Percentiles rank a stretch among this genome's conserved stretches.
phyloP scores from a whole-genome alignment of 176 grass and related monocot genomes.

The Aegilops longissima region DNA sequence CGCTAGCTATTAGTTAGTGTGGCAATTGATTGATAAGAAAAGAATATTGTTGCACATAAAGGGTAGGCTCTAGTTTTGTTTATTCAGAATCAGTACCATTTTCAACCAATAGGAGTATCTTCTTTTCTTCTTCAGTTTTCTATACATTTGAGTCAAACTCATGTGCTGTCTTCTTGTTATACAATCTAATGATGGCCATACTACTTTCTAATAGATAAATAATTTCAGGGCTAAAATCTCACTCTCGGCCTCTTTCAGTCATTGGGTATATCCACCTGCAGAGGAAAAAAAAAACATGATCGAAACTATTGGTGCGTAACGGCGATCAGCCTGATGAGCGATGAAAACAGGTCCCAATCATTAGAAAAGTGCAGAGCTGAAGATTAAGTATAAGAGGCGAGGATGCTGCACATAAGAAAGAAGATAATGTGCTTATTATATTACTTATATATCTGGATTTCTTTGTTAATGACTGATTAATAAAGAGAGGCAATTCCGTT shows the following conservation, averaged over 20 bases:
- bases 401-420: background rate
- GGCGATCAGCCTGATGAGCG: constrained; percentile 12
- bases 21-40: background rate
- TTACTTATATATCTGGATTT: background rate
- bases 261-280: background rate
- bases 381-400: background rate
- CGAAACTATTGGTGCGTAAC: background rate
- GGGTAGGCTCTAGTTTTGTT: background rate
- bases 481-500: background rate
- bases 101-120: background rate
- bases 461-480: constrained; percentile 16
- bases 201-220: background rate
- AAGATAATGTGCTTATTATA: background rate
- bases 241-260: background rate
- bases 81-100: background rate
- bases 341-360: constrained; percentile 33
- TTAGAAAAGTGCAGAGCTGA: background rate
- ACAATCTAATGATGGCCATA: background rate
- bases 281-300: background rate
- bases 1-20: background rate
- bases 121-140: background rate
- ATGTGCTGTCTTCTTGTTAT: background rate
- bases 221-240: background rate
- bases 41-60: background rate
- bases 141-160: background rate